phyloP scores from a whole-genome alignment of 306 rosid species.

The Adenanthera pavonina region DNA sequence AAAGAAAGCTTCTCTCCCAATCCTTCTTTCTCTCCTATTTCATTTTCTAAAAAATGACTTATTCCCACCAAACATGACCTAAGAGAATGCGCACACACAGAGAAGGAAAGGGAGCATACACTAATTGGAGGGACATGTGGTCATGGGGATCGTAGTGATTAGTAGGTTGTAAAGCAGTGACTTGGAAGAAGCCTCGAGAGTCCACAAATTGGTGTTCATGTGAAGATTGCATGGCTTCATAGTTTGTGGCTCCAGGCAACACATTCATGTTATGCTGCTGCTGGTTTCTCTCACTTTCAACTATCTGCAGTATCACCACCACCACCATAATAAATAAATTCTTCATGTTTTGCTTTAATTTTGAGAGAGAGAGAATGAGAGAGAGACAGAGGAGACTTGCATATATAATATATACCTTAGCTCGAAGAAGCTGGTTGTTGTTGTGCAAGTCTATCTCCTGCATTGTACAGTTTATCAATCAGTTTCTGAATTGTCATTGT shows the following conservation, averaged over 20 bases:
- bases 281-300: constrained; percentile 66
- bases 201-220: constrained; percentile 43
- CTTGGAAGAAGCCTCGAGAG: constrained; percentile 77
- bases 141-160: constrained; percentile 67
- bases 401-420: constrained; percentile 53
- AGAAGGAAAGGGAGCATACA: constrained; percentile 44
- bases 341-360: no score
- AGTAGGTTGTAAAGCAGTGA: constrained; percentile 71
- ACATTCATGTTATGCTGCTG: constrained; percentile 44
- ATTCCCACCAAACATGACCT: no score
- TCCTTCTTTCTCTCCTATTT: no score
- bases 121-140: constrained; percentile 76
- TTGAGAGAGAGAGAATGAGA: no score
- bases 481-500: neutral
- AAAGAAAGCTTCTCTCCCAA: no score
- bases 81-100: no score
- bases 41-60: no score
- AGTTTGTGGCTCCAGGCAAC: constrained; percentile 55
- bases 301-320: constrained; percentile 49
- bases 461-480: constrained; percentile 19
- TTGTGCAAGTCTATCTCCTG: constrained; percentile 89
- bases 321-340: neutral
- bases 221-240: constrained; percentile 58
- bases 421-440: constrained; percentile 80
- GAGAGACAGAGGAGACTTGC: neutral